Evolutionary conservation across 2,329 filamentous ascomycete species (phyloP).

Genomic region (Calonectria pauciramosa): DNA sequence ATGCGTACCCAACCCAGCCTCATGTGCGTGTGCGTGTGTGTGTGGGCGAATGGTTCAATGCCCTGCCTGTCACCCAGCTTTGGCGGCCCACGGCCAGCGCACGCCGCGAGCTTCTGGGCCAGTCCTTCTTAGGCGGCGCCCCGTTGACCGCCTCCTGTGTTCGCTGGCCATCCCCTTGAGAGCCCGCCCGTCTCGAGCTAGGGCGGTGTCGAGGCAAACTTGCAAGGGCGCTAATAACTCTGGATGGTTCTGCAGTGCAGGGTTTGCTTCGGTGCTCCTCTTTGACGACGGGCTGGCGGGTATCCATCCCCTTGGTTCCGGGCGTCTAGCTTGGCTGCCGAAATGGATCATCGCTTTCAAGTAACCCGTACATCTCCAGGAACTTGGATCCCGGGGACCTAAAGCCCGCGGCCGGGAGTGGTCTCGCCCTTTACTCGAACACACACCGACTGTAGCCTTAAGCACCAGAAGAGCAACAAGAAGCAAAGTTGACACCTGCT

Average conservation of each 20-base stretch:
- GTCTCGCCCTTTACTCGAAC: neutral
- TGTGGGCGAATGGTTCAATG: slow-evolving; percentile 32
- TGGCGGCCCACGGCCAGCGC: slow-evolving; percentile 19
- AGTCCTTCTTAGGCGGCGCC: slow-evolving; percentile 20
- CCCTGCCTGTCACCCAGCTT: slow-evolving; percentile 21
- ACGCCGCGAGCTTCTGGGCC: slow-evolving; percentile 23
- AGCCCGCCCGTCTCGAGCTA: slow-evolving; percentile 41
- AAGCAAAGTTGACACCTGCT: slow-evolving; percentile 29
- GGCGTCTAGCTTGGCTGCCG: slow-evolving; percentile 17
- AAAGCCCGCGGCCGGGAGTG: neutral
- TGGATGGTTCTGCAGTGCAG: slow-evolving; percentile 29
- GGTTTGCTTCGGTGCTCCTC: slow-evolving; percentile 35
- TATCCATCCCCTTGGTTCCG: slow-evolving; percentile 24
- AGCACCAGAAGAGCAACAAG: slow-evolving; percentile 21
- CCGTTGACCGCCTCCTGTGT: slow-evolving; percentile 44
- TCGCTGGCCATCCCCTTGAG: slow-evolving; percentile 41
- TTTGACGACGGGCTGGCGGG: slow-evolving; percentile 37
- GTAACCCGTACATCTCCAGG: slow-evolving; percentile 6
- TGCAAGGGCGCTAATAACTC: slow-evolving; percentile 37
- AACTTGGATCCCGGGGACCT: neutral
- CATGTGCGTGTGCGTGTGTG: slow-evolving; percentile 26
- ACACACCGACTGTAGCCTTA: slow-evolving; percentile 35
- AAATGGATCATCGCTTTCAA: slow-evolving; percentile 13
- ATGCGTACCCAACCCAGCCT: slow-evolving; percentile 33
- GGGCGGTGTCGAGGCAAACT: slow-evolving; percentile 44